Conservation (phyloP, 352 stramenopile species). For the Phytophthora fragariae region DNA sequence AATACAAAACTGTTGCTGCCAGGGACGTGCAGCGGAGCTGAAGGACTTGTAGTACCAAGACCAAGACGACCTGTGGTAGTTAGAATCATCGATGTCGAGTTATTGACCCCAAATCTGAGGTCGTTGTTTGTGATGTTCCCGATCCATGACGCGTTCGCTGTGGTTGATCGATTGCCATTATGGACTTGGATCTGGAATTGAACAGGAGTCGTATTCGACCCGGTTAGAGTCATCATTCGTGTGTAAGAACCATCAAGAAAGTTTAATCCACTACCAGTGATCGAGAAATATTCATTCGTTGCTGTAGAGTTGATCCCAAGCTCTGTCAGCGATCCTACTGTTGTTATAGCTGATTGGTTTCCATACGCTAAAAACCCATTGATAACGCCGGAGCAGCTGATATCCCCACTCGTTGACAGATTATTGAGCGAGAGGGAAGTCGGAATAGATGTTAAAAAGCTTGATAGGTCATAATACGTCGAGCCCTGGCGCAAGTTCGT, state of each 20-base stretch:
- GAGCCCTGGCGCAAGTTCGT: slow-evolving; percentile 9
- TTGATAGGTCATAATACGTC: slow-evolving; percentile 20
- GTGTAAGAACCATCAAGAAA: slow-evolving; percentile 26
- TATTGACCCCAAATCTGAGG: slow-evolving; percentile 8
- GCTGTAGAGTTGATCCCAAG: slow-evolving; percentile 16
- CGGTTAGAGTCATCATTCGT: slow-evolving; percentile 7
- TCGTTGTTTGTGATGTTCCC: slow-evolving; percentile 8
- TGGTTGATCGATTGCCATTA: slow-evolving; percentile 5
- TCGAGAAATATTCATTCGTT: slow-evolving; percentile 26
- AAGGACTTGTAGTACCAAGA: too few relatives aligned
- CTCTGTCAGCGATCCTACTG: slow-evolving; percentile 19
- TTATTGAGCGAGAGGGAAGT: slow-evolving; percentile 11
- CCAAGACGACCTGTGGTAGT: too few relatives aligned
- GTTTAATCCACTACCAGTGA: slow-evolving; percentile 8
- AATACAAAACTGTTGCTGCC: too few relatives aligned
- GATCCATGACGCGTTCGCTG: not conserved
- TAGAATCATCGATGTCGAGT: slow-evolving; percentile 8
- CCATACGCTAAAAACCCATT: slow-evolving; percentile 19
- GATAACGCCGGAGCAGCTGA: not conserved
- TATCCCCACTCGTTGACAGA: too few relatives aligned
- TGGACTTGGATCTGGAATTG: slow-evolving; percentile 5
- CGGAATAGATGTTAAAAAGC: slow-evolving; percentile 8
- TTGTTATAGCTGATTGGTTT: slow-evolving; percentile 24
- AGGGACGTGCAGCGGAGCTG: too few relatives aligned
- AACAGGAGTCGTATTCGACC: slow-evolving; percentile 21